These are phyloP conservation scores for Annulohypoxylon nitens DNA, from an alignment of 495 filamentous ascomycete genomes.

Conservation along the genomic window DNA sequence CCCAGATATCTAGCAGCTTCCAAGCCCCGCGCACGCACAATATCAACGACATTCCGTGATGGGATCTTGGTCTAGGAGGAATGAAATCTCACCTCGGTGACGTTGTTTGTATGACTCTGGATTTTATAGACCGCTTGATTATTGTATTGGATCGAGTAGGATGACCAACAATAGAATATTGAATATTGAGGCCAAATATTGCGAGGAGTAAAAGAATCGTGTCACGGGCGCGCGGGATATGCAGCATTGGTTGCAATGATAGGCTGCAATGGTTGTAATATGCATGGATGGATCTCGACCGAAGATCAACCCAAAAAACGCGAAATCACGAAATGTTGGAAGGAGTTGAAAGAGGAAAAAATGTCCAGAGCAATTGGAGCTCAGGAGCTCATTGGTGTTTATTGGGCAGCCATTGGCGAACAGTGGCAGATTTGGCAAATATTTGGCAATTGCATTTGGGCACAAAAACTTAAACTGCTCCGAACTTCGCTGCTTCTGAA, in stretches of 20 bases:
- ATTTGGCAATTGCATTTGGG: slow-evolving; percentile 32
- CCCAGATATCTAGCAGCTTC: slow-evolving; percentile 7
- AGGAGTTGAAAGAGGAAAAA: slow-evolving; percentile 2
- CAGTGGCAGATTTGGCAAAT: not conserved
- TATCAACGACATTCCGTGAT: not conserved
- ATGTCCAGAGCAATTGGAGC: not conserved
- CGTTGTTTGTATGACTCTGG: slow-evolving; percentile 20
- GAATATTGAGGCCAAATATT: not conserved
- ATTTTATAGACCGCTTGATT: not conserved
- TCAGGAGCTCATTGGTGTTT: not conserved
- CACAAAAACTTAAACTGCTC: slow-evolving; percentile 32
- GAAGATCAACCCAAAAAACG: slow-evolving; percentile 20
- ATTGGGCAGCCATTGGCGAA: not conserved
- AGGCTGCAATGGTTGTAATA: not conserved
- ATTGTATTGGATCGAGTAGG: not conserved
- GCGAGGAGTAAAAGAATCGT: not conserved
- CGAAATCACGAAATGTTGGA: not conserved
- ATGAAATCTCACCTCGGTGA: slow-evolving; percentile 16
- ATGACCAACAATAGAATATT: not conserved
- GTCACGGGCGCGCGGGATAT: slow-evolving; percentile 38
- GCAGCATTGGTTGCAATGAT: slow-evolving; percentile 20
- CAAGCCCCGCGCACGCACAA: not conserved
- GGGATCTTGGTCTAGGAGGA: slow-evolving; percentile 16
- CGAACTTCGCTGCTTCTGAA: slow-evolving; percentile 35
- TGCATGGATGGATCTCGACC: slow-evolving; percentile 43